Conservation (phyloP, 805 yeast genomes). For the Zygosaccharomyces bailii region DNA sequence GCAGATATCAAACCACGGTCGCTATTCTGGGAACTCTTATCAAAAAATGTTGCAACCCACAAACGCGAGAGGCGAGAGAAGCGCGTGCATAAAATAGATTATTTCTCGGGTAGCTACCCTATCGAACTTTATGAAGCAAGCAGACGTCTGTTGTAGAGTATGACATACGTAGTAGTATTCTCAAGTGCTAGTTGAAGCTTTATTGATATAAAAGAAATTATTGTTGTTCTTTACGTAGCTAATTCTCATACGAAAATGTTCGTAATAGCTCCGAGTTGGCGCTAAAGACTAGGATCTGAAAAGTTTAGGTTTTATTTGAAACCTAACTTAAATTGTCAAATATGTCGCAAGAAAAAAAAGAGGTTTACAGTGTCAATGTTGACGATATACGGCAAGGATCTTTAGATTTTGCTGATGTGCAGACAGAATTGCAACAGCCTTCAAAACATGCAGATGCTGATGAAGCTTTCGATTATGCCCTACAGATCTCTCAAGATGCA, state of each 20-base stretch:
- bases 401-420: neutral
- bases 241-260: too few species aligned
- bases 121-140: too few species aligned
- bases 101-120: conserved; percentile 6
- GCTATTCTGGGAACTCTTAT: conserved; percentile 3
- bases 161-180: too few species aligned
- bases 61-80: neutral
- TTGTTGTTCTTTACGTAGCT: too few species aligned
- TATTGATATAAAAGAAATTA: too few species aligned
- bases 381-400: conserved; percentile 6
- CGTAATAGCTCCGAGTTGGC: too few species aligned
- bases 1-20: neutral
- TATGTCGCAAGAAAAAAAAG: too few species aligned
- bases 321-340: too few species aligned
- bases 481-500: conserved; percentile 5
- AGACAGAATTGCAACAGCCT: conserved; percentile 2
- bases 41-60: neutral
- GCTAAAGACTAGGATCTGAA: too few species aligned
- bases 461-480: conserved; percentile 10
- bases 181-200: too few species aligned
- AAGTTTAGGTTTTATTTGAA: too few species aligned
- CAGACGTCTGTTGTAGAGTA: too few species aligned
- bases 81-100: neutral
- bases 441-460: conserved; percentile 7
- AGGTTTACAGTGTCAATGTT: conserved; percentile 3